Conservation (phyloP, 176 grass and related monocot genomes). For the Phoenix dactylifera region DNA sequence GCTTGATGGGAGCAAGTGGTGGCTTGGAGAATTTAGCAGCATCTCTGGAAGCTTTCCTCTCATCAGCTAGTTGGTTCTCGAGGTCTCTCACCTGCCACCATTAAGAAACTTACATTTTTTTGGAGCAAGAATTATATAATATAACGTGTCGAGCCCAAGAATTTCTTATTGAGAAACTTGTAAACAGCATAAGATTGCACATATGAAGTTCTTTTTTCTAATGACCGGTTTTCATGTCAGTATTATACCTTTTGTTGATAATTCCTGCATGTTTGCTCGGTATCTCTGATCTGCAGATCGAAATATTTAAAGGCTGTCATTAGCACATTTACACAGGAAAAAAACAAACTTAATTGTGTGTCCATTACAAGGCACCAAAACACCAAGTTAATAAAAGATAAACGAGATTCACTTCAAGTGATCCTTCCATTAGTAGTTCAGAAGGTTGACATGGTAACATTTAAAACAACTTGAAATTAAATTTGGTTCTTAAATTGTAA, state of each 20-base stretch:
- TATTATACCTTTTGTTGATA: slow-evolving; percentile 56
- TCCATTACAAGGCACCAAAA: no score
- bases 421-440: no score
- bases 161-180: no score
- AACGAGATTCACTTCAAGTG: no score
- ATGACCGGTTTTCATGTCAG: no score
- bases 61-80: slow-evolving; percentile 54
- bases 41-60: slow-evolving; percentile 36
- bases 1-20: slow-evolving; percentile 48
- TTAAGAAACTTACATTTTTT: background rate
- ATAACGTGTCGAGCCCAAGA: no score
- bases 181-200: no score
- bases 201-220: no score
- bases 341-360: background rate
- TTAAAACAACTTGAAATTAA: no score
- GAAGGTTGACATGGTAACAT: no score
- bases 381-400: no score
- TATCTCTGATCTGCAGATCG: slow-evolving; percentile 53
- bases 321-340: background rate
- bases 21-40: slow-evolving; percentile 43
- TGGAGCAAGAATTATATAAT: no score
- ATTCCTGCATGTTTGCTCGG: slow-evolving; percentile 55
- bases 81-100: slow-evolving; percentile 72
- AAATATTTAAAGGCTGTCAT: background rate
- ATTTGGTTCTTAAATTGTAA: background rate